A percentile compares a stretch with the other conserved stretches of the same genome.
Conservation (phyloP, 176 grass and related monocot species). For the Bothriochloa decipiens region DNA sequence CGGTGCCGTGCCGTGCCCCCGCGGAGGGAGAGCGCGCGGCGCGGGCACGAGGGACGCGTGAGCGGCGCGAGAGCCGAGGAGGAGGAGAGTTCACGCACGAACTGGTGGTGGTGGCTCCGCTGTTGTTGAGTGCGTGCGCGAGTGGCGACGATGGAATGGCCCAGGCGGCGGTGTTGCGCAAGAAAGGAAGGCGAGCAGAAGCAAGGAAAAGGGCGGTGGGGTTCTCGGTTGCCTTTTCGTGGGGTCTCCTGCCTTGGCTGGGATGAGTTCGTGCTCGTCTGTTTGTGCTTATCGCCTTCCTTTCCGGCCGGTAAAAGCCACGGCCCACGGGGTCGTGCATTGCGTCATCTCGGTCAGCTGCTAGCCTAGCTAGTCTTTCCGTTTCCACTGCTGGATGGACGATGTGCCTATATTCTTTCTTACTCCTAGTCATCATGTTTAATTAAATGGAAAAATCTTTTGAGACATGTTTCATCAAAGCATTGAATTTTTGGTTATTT, state of each 20-base stretch:
- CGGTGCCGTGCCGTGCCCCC: constrained; percentile 27
- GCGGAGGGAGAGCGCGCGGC: neutral
- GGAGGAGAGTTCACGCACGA: constrained; percentile 25
- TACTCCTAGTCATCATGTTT: neutral
- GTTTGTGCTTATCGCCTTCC: neutral
- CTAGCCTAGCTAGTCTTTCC: neutral
- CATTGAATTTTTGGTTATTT: neutral
- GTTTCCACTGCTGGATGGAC: neutral
- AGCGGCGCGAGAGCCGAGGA: neutral
- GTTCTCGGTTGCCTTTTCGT: neutral
- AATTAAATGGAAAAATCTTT: neutral
- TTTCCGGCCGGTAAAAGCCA: neutral
- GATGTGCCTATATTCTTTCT: neutral
- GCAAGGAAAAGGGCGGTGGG: neutral
- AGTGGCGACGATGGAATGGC: neutral
- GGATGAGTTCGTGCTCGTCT: neutral
- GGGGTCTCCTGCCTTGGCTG: too few species aligned
- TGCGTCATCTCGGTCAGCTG: neutral
- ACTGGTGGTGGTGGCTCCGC: neutral
- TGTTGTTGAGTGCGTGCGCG: neutral
- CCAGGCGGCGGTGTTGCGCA: neutral
- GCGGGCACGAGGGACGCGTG: constrained; percentile 49
- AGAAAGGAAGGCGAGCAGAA: neutral
- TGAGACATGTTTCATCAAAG: neutral
- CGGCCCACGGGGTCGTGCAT: neutral